A percentile compares a stretch with the other conserved stretches of the same genome.
These are phyloP conservation scores for Tanozyma kutaoensis DNA, from an alignment of 805 yeast genomes.

Conservation along the genomic window DNA sequence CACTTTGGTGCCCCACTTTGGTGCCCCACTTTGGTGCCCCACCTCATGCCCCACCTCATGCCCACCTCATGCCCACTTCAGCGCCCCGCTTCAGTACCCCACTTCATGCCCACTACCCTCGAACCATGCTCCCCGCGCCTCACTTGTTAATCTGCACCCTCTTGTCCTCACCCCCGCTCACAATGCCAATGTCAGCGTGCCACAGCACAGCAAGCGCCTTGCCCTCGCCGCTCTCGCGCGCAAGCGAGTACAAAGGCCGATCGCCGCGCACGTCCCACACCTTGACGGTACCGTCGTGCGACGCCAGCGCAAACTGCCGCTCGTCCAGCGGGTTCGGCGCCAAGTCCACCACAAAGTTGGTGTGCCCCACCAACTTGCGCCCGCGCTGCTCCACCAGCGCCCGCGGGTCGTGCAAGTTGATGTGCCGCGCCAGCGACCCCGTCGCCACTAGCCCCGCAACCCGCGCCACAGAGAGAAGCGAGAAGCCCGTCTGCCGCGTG, in stretches of 20 bases:
- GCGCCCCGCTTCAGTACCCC: too few species aligned
- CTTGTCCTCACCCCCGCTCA: slow-evolving; percentile 91
- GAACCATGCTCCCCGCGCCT: too few species aligned
- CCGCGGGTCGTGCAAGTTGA: slow-evolving; percentile 87
- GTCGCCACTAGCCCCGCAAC: slow-evolving; percentile 67
- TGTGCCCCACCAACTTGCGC: slow-evolving; percentile 70
- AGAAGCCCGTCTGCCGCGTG: slow-evolving; percentile 75
- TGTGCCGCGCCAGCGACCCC: slow-evolving; percentile 98
- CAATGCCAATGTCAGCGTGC: slow-evolving; percentile 68
- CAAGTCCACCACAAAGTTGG: slow-evolving; percentile 76
- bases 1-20: too few species aligned
- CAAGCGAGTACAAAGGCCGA: slow-evolving; percentile 67
- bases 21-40: too few species aligned
- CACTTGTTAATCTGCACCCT: slow-evolving; percentile 73
- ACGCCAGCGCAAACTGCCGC: slow-evolving; percentile 75
- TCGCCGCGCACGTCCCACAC: slow-evolving; percentile 93
- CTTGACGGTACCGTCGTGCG: slow-evolving; percentile 93
- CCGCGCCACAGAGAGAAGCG: slow-evolving; percentile 58
- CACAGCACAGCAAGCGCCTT: slow-evolving; percentile 84
- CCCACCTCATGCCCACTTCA: too few species aligned
- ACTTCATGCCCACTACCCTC: too few species aligned
- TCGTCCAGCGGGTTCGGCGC: slow-evolving; percentile 66
- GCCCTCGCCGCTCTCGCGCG: slow-evolving; percentile 46
- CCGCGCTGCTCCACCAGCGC: slow-evolving; percentile 35
- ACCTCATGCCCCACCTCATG: too few species aligned